Percentiles rank a stretch among this genome's conserved stretches.
Conservation (phyloP, 23 red algal genomes). For the Chondrus crispus region DNA sequence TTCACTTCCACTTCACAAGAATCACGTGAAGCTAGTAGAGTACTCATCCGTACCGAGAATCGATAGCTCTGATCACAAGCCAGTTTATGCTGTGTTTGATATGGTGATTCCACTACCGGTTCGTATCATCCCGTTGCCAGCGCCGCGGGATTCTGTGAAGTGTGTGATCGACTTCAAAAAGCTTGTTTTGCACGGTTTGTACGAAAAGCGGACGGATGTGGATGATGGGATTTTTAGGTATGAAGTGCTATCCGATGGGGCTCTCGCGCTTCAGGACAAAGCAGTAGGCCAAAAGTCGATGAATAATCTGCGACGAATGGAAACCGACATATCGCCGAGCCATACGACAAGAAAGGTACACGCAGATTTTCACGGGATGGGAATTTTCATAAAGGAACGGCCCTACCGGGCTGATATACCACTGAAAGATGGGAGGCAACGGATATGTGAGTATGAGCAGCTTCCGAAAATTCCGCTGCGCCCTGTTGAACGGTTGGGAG, state of each 20-base stretch:
- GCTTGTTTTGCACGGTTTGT: slow-evolving; percentile 21
- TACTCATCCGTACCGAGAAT: slow-evolving; percentile 28
- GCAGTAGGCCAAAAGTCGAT: not conserved
- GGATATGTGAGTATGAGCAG: slow-evolving; percentile 5
- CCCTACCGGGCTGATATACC: slow-evolving; percentile 33
- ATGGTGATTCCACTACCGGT: not conserved
- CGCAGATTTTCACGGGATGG: slow-evolving; percentile 36
- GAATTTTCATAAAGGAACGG: slow-evolving; percentile 39
- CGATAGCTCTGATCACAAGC: slow-evolving; percentile 72
- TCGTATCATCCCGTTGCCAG: not conserved
- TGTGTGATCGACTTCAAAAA: slow-evolving; percentile 55
- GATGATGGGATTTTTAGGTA: slow-evolving; percentile 4
- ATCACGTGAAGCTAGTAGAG: slow-evolving; percentile 16
- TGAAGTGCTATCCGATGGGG: slow-evolving; percentile 18
- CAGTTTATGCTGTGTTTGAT: slow-evolving; percentile 65
- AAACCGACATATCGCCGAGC: not conserved
- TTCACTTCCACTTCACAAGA: slow-evolving; percentile 39
- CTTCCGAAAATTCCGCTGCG: slow-evolving; percentile 47
- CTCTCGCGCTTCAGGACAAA: not conserved
- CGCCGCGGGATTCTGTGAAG: not conserved
- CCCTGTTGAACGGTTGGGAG: not conserved
- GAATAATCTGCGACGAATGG: not conserved
- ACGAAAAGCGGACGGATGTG: not conserved
- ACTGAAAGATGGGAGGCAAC: slow-evolving; percentile 13
- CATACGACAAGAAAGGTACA: slow-evolving; percentile 47